phyloP scores from a whole-genome alignment of 2,329 filamentous ascomycete species.

The Fusarium graminum region DNA sequence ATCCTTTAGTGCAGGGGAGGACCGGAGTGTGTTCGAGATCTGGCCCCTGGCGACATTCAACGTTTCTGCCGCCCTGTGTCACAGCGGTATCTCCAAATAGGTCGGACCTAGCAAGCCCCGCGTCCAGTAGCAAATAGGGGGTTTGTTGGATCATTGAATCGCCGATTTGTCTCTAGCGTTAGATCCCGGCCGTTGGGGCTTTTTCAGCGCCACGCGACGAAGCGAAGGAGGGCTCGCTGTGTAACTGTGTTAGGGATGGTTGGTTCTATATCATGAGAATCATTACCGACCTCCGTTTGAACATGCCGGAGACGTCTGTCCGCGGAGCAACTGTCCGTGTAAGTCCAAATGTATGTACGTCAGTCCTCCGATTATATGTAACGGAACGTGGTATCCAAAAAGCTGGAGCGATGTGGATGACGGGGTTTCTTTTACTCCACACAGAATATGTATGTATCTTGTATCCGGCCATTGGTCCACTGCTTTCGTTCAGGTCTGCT shows the following conservation, averaged over 20 bases:
- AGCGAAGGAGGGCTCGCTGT: conserved; percentile 30
- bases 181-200: conserved; percentile 40
- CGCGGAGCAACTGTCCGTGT: conserved; percentile 18
- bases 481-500: conserved; percentile 19
- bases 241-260: conserved; percentile 19
- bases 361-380: background rate
- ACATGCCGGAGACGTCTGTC: conserved; percentile 27
- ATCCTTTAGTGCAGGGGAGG: conserved; percentile 20
- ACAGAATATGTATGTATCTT: conserved; percentile 7
- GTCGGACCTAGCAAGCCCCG: conserved; percentile 10
- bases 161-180: conserved; percentile 35
- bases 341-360: conserved; percentile 3
- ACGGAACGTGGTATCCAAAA: conserved; percentile 2
- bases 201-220: conserved; percentile 27
- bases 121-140: conserved; percentile 25
- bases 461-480: conserved; percentile 9
- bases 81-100: conserved; percentile 21
- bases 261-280: background rate
- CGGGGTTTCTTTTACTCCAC: conserved; percentile 20
- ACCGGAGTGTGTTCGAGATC: conserved; percentile 38
- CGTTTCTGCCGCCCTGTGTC: conserved; percentile 29
- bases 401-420: conserved; percentile 16
- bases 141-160: conserved; percentile 20
- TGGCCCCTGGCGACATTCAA: conserved; percentile 42
- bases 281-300: conserved; percentile 5